Base-by-base conservation (phyloP, 2,329 filamentous ascomycete genomes). In the Fusarium incarnatum region DNA sequence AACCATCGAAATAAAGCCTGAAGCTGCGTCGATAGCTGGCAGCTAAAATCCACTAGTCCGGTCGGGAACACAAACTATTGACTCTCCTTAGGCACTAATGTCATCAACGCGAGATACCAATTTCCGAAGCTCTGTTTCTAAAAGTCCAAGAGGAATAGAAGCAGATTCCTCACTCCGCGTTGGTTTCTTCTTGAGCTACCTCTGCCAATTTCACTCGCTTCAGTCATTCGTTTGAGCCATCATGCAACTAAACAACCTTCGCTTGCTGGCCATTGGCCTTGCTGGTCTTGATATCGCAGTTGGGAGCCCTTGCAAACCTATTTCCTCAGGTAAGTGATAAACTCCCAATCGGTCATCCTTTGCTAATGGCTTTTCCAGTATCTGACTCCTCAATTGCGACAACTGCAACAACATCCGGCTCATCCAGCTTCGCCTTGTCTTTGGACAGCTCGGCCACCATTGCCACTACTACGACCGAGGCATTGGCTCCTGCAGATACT, bases 331-430 rank as follows among this genome's bases (percentile, higher is more conserved):
- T 32, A 32, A 6, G 40, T 45, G 27, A 45, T 16, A n/a, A 2
- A 4, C 11, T 25, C 4, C 7, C 8, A 0, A 2, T n/a, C n/a
- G n/a, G 1, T 6, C 1, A 12, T 5, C 3, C 2, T 9, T 30
- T 23, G 13, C 40, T 54, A n/a, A 54, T 30, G 23, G 23, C 6
- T 25, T 25, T 25, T 25, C 23, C 23, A 25, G 23, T 6, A 25
- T 25, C 23, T 45, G 50, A 25, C 0, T 32, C 40, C 22, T 45
- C 27, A 0, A 15, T 46, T 30, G 20, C 27, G 16, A 45, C 27
- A 25, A n/a, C n/a, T 7, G 15, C 6, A 0, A 22, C 37, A 42
- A n/a, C 20, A 8, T 32, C 40, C 12, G n/a, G 52, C 9, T 18
- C 4, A 6, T 4, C 44, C 23, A 27, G 10, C n/a, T 54, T n/a